Percentiles rank a stretch among this genome's conserved stretches.
phyloP scores from a whole-genome alignment of 2,329 filamentous ascomycete species.

The Plectosphaerella sp. region DNA sequence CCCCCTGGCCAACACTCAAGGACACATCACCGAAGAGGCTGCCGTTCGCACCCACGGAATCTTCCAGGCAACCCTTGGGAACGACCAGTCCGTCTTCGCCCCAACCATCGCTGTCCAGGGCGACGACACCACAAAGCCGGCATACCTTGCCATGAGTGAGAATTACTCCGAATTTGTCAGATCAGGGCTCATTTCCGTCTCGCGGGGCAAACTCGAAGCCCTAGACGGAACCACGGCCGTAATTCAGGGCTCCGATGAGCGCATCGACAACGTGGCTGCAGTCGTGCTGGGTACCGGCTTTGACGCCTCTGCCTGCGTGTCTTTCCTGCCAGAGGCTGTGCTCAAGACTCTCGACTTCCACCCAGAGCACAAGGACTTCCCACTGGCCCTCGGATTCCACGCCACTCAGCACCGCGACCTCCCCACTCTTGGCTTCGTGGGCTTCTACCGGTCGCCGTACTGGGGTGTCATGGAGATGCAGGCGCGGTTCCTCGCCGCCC shows the following conservation, averaged over 20 bases:
- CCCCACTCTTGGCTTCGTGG: slow-evolving; percentile 69
- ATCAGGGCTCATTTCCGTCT: slow-evolving; percentile 51
- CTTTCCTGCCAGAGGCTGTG: slow-evolving; percentile 56
- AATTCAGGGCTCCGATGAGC: slow-evolving; percentile 15
- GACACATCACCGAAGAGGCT: slow-evolving; percentile 56
- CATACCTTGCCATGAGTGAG: slow-evolving; percentile 66
- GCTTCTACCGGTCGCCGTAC: slow-evolving; percentile 79
- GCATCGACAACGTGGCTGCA: slow-evolving; percentile 55
- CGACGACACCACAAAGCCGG: slow-evolving; percentile 42
- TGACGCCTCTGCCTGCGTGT: slow-evolving; percentile 57
- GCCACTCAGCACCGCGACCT: slow-evolving; percentile 57
- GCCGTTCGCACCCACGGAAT: slow-evolving; percentile 51
- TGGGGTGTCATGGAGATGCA: slow-evolving; percentile 91
- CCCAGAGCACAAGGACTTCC: slow-evolving; percentile 47
- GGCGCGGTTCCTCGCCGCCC: slow-evolving; percentile 59
- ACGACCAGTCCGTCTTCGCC: slow-evolving; percentile 49
- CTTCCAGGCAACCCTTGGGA: slow-evolving; percentile 43
- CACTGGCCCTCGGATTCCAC: slow-evolving; percentile 64
- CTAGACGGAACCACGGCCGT: slow-evolving; percentile 30
- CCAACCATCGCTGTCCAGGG: slow-evolving; percentile 26
- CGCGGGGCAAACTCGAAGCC: slow-evolving; percentile 39
- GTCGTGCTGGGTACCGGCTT: slow-evolving; percentile 76
- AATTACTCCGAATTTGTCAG: slow-evolving; percentile 72
- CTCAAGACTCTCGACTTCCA: slow-evolving; percentile 55
- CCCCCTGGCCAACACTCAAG: slow-evolving; percentile 58